Evolutionary conservation across 2,329 filamentous ascomycete species (phyloP), one percentile per base, ranked within the genome.

Genomic region (Apiospora arundinis): DNA sequence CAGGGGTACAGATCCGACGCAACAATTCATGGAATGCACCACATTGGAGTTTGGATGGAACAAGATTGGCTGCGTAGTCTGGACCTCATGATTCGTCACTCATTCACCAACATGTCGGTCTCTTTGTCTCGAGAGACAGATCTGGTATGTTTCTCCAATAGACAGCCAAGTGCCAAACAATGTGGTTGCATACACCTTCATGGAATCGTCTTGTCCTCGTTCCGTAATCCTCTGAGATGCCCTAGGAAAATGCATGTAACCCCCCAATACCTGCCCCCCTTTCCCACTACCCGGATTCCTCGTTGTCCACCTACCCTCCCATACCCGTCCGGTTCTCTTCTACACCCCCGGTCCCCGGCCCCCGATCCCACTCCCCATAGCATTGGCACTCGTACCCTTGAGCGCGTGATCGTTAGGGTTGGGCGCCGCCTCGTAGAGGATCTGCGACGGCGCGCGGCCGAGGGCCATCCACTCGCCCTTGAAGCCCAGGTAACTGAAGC

Each of bases 401-500:
- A 92, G 32, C 83, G 88, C 89, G 83, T 99, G 96, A 83, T 99
- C 96, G 66, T 85, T 89, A 16, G 95, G 96, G 81, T 98, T 97
- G 46, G 96, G 92, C 37, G 95, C 95, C 23, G 95, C 93, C 87
- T 99, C 96, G 82, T 98, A 99, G 73, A 97, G 78, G 76, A 98
- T 95, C 76, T 92, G 94, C 8, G 92, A 85, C 0, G 96, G 95
- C 79, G 95, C 94, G 70, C 92, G 88, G 66, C 92, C 96, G 78
- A 97, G 82, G 80, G 91, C 91, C 89, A 96, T 96, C 87, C 94
- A 98, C 82, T 97, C 94, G 32, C 96, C 96, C 83, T 94, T 95
- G 85, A 99, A 98, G 0, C 93, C 96, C 71, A 98, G 74, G 83
- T 98, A 99, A 73, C 87, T 91, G 1, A 98, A 81, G 67, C 91